These are phyloP conservation scores for Flammula alnicola DNA, from an alignment of 1,284 basidiomycete species.

Conservation along the genomic window DNA sequence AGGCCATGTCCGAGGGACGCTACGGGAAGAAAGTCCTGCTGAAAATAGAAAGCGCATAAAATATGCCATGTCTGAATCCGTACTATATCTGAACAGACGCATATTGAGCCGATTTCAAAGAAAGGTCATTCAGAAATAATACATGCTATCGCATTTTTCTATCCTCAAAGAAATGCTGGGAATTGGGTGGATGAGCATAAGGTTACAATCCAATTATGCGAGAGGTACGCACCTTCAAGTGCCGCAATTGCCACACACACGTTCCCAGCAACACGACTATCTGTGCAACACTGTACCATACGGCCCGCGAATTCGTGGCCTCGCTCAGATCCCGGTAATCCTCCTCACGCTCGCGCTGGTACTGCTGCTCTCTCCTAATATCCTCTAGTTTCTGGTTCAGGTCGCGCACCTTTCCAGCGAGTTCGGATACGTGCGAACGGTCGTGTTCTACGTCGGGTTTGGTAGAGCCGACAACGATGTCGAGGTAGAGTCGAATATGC, in stretches of 20 bases:
- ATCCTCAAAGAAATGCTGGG: conserved; percentile 86
- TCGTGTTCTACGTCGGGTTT: conserved; percentile 85
- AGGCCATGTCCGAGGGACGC: conserved; percentile 53
- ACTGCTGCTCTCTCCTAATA: conserved; percentile 95
- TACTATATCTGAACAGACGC: not conserved
- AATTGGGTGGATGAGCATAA: conserved; percentile 23
- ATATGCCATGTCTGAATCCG: too few species aligned
- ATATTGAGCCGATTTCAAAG: conserved; percentile 4
- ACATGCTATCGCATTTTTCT: conserved; percentile 72
- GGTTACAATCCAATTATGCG: conserved; percentile 3
- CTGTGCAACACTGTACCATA: conserved; percentile 93
- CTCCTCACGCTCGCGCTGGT: conserved; percentile 95
- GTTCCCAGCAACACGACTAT: conserved; percentile 85
- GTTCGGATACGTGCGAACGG: conserved; percentile 84
- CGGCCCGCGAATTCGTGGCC: conserved; percentile 83
- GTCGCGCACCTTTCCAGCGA: conserved; percentile 87
- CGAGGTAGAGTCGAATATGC: conserved; percentile 94
- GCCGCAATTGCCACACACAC: conserved; percentile 91
- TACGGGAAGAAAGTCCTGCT: conserved; percentile 77
- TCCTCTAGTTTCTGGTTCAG: conserved; percentile 93
- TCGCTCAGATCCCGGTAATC: conserved; percentile 91
- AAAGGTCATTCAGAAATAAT: conserved; percentile 16
- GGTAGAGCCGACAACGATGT: conserved; percentile 89
- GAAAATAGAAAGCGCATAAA: conserved; percentile 45
- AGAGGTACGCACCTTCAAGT: conserved; percentile 74